Percentiles rank a stretch among this genome's conserved stretches.
These are phyloP conservation scores for Ambrosiella xylebori DNA, from an alignment of 2,329 filamentous ascomycete genomes.

Conservation along the genomic window DNA sequence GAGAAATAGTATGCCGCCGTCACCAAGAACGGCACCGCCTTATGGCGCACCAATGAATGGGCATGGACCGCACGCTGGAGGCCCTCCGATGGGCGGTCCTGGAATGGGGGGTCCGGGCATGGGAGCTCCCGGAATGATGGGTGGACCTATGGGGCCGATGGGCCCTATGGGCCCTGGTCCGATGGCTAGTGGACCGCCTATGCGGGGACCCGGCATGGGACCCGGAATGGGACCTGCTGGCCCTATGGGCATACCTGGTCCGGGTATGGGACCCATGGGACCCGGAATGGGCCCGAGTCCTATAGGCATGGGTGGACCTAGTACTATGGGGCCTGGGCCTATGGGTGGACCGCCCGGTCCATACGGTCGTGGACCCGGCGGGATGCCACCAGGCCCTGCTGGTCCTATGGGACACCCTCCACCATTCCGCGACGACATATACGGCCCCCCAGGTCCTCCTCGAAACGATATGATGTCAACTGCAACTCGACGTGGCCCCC, in stretches of 20 bases:
- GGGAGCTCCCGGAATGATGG: constrained; percentile 1
- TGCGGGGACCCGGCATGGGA: constrained; percentile 3
- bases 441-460: constrained; percentile 10
- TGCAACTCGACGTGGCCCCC: constrained; percentile 5
- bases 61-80: constrained; percentile 5
- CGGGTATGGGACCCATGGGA: neutral
- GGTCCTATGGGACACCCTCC: constrained; percentile 6
- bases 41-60: constrained; percentile 6
- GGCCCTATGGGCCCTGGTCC: neutral
- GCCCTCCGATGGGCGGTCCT: constrained; percentile 6
- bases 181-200: constrained; percentile 2
- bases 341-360: constrained; percentile 7
- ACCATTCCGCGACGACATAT: constrained; percentile 9
- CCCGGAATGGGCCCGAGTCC: constrained; percentile 6
- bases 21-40: constrained; percentile 7
- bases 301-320: constrained; percentile 1
- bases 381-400: constrained; percentile 7
- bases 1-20: constrained; percentile 11
- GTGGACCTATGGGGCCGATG: constrained; percentile 1
- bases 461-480: constrained; percentile 8
- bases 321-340: constrained; percentile 6
- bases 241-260: neutral
- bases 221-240: neutral
- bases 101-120: neutral
- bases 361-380: constrained; percentile 7